Evolutionary conservation across 345 rosid genomes (phyloP).

Genomic region (Brassica cretica): DNA sequence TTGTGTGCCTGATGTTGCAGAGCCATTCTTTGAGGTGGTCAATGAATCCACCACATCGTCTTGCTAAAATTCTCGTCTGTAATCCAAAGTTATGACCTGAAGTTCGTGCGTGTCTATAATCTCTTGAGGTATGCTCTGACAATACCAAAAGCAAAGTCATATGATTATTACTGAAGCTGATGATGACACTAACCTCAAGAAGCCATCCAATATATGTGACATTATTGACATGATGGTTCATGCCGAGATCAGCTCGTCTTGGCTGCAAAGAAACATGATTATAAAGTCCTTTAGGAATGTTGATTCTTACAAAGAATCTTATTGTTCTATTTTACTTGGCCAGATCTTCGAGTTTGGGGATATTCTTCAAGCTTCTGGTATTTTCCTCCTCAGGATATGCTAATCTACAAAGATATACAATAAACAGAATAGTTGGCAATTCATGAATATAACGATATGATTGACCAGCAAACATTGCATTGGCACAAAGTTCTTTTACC

Average conservation of each 20-base stretch:
- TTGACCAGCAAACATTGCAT: not conserved
- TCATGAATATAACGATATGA: not conserved
- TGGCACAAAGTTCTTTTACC: slow-evolving; percentile 41
- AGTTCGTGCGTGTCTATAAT: slow-evolving; percentile 80
- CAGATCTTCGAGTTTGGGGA: slow-evolving; percentile 73
- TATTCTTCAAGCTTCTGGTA: slow-evolving; percentile 73
- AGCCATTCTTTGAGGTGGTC: slow-evolving; percentile 70
- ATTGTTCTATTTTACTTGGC: slow-evolving; percentile 33
- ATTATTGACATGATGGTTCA: slow-evolving; percentile 96
- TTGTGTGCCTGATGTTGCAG: slow-evolving; percentile 35
- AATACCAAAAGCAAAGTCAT: slow-evolving; percentile 22
- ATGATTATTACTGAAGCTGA: slow-evolving; percentile 4
- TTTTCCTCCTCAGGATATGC: slow-evolving; percentile 74
- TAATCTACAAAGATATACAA: slow-evolving; percentile 47
- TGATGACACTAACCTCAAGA: slow-evolving; percentile 61
- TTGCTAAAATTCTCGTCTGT: slow-evolving; percentile 87
- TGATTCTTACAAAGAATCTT: slow-evolving; percentile 5
- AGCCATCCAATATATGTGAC: slow-evolving; percentile 93
- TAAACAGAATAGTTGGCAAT: not conserved
- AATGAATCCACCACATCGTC: slow-evolving; percentile 84
- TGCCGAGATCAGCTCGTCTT: slow-evolving; percentile 91
- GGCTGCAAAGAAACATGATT: slow-evolving; percentile 48
- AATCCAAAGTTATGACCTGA: slow-evolving; percentile 79
- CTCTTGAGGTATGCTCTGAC: slow-evolving; percentile 94
- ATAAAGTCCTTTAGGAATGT: not conserved